phyloP scores from a whole-genome alignment of 2,329 filamentous ascomycete species.

The Colletotrichum tamarilloi region DNA sequence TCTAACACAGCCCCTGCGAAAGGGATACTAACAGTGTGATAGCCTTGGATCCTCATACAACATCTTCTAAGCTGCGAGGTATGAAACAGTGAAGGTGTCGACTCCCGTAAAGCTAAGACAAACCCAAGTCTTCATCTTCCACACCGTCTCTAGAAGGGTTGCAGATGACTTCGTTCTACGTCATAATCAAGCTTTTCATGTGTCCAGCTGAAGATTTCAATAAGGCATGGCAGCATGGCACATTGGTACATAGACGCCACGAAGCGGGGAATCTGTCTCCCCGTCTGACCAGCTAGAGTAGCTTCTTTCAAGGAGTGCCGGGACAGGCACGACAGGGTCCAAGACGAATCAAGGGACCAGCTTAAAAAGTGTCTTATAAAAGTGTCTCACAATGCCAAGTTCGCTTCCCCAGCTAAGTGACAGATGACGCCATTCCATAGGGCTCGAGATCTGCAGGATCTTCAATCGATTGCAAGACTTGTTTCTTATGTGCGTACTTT shows the following conservation, averaged over 20 bases:
- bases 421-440: conserved; percentile 22
- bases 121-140: too few species aligned
- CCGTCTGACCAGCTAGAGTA: neutral
- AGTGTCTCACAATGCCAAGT: conserved; percentile 24
- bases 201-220: neutral
- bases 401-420: neutral
- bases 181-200: neutral
- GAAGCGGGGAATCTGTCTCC: neutral
- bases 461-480: neutral
- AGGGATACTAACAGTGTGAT: too few species aligned
- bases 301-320: neutral
- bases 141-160: too few species aligned
- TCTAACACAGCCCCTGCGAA: too few species aligned
- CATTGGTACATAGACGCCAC: too few species aligned
- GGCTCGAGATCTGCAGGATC: neutral
- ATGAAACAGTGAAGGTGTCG: too few species aligned
- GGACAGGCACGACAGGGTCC: neutral
- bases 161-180: too few species aligned
- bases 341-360: neutral
- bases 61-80: too few species aligned
- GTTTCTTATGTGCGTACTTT: neutral
- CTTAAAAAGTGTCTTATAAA: neutral
- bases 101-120: too few species aligned
- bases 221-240: neutral
- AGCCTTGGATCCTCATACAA: too few species aligned